These are phyloP conservation scores for Hirschfeldia incana DNA, from an alignment of 345 rosid species.

Conservation along the genomic window DNA sequence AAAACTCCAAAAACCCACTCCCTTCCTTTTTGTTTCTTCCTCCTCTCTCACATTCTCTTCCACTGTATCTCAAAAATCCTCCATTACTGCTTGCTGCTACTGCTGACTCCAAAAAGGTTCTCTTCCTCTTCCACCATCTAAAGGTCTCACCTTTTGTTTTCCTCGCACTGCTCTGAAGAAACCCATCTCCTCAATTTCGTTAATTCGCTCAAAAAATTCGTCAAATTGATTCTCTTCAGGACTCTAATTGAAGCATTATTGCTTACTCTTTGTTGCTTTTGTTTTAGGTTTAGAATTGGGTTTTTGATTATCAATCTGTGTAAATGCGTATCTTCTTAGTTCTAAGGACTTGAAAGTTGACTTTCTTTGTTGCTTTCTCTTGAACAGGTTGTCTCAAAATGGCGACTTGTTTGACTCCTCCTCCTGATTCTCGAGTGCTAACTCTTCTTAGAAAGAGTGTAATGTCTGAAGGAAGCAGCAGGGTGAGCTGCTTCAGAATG, in stretches of 20 bases:
- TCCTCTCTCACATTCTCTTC: background rate
- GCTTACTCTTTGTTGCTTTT: background rate
- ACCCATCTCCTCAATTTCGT: constrained; percentile 2
- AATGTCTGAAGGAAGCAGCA: background rate
- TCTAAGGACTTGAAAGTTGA: background rate
- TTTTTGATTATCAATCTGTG: background rate
- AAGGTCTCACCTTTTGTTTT: background rate
- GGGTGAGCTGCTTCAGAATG: background rate
- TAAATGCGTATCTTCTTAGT: background rate
- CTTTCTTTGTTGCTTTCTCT: background rate
- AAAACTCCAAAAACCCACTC: constrained; percentile 26
- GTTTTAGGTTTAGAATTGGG: background rate
- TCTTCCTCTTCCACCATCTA: background rate
- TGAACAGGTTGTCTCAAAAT: background rate
- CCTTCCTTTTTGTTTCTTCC: background rate
- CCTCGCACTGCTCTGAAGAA: background rate
- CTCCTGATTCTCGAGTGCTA: background rate
- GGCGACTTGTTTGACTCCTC: background rate
- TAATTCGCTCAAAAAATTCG: background rate
- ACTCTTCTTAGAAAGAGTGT: background rate
- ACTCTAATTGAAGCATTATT: background rate
- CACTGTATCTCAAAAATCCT: background rate
- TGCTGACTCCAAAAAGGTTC: constrained; percentile 16
- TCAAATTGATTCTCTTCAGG: background rate
- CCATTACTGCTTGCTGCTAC: background rate